Base-by-base conservation (phyloP, 345 rosid species). In the Brassica incana region DNA sequence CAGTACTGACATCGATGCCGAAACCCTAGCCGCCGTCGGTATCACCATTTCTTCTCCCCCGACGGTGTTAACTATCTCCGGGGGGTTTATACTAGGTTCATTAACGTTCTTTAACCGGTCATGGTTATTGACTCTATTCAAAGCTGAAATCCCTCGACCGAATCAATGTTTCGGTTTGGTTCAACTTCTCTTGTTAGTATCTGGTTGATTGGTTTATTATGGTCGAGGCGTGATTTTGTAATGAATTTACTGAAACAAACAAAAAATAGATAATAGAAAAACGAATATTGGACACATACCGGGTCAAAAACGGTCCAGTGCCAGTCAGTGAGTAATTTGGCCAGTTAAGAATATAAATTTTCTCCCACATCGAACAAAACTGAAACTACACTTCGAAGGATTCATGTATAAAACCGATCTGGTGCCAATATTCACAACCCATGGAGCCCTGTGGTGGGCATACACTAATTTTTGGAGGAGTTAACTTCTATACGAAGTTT, bases 21-120 rank as follows among this genome's bases (percentile, higher is more conserved):
- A 69, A 76, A 80, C 83, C 84, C 90, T 83, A 73, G 82, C 86
- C 71, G 65, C 82, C 82, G 69, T 81, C 59, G 76, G 77, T 5
- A 54, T 65, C 73, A 27, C 36, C 80, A 80, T 81, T 68, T 71
- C 64, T 54, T 65, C 67, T 78, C 67, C 7, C 60, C 70, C 76
- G 66, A 5, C 45, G 66, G 45, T 25, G 23, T 29, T 65, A 8
- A 69, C 38, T 61, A 14, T 0, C 52, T 69, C 70, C 70, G 30
- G 70, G 0, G 1, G 69, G 0, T 12, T 63, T 63, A 3, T 10
- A 23, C 25, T 23, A 9, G 5, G 73, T 6, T 58, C 1, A 0
- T 75, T 8, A 61, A 77, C 74, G 64, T 75, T 63, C 0, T 45
- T 45, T 29, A 77, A 45, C 64, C 75, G 77, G 30, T 30, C 2